phyloP scores from a whole-genome alignment of 257 asterid genomes.

The Leptodermis oblonga region DNA sequence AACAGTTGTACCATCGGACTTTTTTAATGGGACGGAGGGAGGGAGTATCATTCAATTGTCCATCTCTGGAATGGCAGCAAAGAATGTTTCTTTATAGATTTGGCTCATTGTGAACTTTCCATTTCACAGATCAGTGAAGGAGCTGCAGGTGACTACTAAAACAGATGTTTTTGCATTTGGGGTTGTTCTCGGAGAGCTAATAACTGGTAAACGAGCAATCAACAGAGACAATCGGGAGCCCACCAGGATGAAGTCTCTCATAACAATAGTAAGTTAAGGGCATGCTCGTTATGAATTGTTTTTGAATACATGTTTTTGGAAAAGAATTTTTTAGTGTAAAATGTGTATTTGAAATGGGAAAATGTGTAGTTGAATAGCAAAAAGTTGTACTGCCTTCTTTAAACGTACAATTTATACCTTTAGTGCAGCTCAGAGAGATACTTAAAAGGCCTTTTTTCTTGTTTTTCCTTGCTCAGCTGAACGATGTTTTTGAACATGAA shows the following conservation, averaged over 20 bases:
- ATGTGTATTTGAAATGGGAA: too few relatives aligned
- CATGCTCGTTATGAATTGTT: too few relatives aligned
- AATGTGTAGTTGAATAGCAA: too few relatives aligned
- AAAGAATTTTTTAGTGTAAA: too few relatives aligned
- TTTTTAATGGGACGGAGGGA: too few relatives aligned
- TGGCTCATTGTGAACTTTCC: slow-evolving; percentile 4
- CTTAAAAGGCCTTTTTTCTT: not conserved
- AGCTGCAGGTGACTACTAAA: slow-evolving; percentile 75
- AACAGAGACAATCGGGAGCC: slow-evolving; percentile 55
- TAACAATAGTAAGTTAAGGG: slow-evolving; percentile 67
- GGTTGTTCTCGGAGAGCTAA: slow-evolving; percentile 78
- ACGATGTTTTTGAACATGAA: slow-evolving; percentile 42
- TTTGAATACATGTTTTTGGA: too few relatives aligned
- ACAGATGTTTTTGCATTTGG: slow-evolving; percentile 89
- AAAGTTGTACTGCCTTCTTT: too few relatives aligned
- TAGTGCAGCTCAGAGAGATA: not conserved
- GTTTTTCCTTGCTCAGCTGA: slow-evolving; percentile 37
- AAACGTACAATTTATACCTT: not conserved
- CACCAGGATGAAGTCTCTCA: slow-evolving; percentile 67
- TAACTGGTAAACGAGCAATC: slow-evolving; percentile 84
- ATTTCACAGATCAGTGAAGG: slow-evolving; percentile 65
- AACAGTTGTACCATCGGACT: too few relatives aligned
- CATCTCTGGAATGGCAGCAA: not conserved
- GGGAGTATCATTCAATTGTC: not conserved
- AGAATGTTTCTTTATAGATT: not conserved